A percentile compares a stretch with the other conserved stretches of the same genome.
Conservation (phyloP, 225 moss, liverwort and hornwort species). For the Bryum argenteum region DNA sequence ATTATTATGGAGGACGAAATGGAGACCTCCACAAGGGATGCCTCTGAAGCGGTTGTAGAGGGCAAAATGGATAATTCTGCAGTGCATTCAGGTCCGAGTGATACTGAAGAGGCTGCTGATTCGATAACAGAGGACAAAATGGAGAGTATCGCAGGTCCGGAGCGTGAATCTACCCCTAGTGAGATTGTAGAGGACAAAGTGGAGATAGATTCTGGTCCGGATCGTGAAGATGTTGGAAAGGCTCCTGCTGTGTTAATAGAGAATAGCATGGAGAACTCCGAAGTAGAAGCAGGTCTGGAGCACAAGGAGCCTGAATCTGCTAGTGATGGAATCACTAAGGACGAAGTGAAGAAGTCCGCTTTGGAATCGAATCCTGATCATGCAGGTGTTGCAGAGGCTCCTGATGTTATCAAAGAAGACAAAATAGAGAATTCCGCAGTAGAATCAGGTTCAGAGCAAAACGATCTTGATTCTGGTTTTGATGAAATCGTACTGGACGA, state of each 20-base stretch:
- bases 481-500: constrained; percentile 10
- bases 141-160: constrained; percentile 21
- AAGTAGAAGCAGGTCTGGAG: constrained; percentile 24
- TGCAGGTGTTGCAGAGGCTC: constrained; percentile 17
- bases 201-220: constrained; percentile 28
- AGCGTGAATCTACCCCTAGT: constrained; percentile 16
- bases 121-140: constrained; percentile 15
- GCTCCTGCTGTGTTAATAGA: constrained; percentile 18
- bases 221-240: constrained; percentile 22
- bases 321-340: constrained; percentile 30
- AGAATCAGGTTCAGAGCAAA: constrained; percentile 24
- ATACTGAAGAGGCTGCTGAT: constrained; percentile 12
- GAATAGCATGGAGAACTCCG: constrained; percentile 27
- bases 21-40: constrained; percentile 26
- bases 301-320: constrained; percentile 20
- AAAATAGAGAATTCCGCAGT: constrained; percentile 27
- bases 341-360: constrained; percentile 27
- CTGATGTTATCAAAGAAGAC: constrained; percentile 32
- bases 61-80: too few species aligned
- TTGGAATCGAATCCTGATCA: constrained; percentile 27
- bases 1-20: constrained; percentile 36
- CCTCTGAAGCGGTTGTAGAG: too few species aligned
- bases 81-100: too few species aligned
- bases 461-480: constrained; percentile 21
- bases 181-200: constrained; percentile 22